Base-by-base conservation (phyloP, 345 rosid species). In the Sonneratia caseolaris region DNA sequence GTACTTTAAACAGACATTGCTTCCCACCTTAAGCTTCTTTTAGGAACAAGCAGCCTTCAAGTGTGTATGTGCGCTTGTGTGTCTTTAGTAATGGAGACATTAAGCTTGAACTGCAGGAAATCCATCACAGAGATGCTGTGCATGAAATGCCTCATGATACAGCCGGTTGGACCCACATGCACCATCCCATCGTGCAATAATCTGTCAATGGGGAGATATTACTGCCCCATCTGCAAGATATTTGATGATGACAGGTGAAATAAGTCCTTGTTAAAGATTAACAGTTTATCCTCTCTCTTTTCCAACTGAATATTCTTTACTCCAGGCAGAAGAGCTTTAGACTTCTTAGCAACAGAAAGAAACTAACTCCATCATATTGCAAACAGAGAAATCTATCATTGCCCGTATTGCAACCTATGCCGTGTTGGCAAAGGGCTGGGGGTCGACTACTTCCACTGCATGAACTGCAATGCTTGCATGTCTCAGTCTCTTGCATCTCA, bases 401-500 rank as follows among this genome's bases (percentile, higher is more conserved):
- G 96, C 78, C 91, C 96, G 3, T 90, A 81, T 68, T 93, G 95
- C 80, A 93, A 93, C 77, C 84, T 93, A 71, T 93, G 97, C 74
- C 85, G 93, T 59, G 71, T 93, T 11, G 98, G 98, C 73, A 89
- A 87, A 83, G 96, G 96, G 71, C 83, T 93, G 74, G 93, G 90
- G 56, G 76, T 87, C 68, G 89, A 89, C 71, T 91, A 85, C 77
- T 91, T 89, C 65, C 96, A 91, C 74, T 91, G 98, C 86, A 91
- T 93, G 97, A 87, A 78, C 62, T 90, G 98, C 88, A 91, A 93
- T 74, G 96, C 89, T 70, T 91, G 98, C 81, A 85, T 93, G 97
- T 76, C 91, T 32, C 66, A 61, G 68, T 77, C 85, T 70, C 83
- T 91, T 57, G 73, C 71, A 7, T 80, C 74, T 49, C 97, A 93